Conservation (phyloP, 495 filamentous ascomycete species). For the Hypoxylon lenormandii region DNA sequence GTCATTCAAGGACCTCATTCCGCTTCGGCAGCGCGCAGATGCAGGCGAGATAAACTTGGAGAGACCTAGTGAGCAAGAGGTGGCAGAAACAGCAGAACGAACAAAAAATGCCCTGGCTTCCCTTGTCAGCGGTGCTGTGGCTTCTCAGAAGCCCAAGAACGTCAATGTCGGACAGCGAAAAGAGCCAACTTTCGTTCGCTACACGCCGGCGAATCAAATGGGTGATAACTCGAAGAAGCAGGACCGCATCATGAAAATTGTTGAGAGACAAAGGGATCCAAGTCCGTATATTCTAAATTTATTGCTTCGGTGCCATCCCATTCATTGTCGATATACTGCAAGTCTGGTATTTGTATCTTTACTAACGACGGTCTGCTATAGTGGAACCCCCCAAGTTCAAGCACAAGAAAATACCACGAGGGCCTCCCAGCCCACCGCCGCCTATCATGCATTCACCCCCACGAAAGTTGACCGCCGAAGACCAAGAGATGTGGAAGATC, state of each 20-base stretch:
- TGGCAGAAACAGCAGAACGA: slow-evolving; percentile 82
- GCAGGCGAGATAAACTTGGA: slow-evolving; percentile 92
- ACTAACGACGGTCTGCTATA: slow-evolving; percentile 27
- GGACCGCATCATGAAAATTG: slow-evolving; percentile 98
- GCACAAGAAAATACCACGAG: slow-evolving; percentile 96
- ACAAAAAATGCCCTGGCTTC: slow-evolving; percentile 85
- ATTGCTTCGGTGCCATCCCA: background rate
- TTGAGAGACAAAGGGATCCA: slow-evolving; percentile 91
- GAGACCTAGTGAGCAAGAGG: slow-evolving; percentile 84
- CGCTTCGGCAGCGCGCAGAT: slow-evolving; percentile 90
- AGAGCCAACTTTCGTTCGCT: slow-evolving; percentile 93
- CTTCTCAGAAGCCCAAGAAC: slow-evolving; percentile 95
- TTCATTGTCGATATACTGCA: background rate
- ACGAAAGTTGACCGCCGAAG: slow-evolving; percentile 92
- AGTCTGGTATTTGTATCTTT: background rate
- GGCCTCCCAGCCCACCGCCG: slow-evolving; percentile 90
- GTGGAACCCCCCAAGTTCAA: slow-evolving; percentile 98
- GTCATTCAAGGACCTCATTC: slow-evolving; percentile 96
- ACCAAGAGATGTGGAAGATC: slow-evolving; percentile 97
- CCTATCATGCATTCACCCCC: slow-evolving; percentile 96
- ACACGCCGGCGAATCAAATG: slow-evolving; percentile 97
- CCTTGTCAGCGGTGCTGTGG: slow-evolving; percentile 85
- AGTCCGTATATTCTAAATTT: slow-evolving; percentile 50
- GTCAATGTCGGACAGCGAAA: slow-evolving; percentile 79
- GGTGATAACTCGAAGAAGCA: slow-evolving; percentile 87